Percentiles rank a stretch among this genome's conserved stretches.
Conservation (phyloP, 345 rosid genomes). For the Litchi chinensis region DNA sequence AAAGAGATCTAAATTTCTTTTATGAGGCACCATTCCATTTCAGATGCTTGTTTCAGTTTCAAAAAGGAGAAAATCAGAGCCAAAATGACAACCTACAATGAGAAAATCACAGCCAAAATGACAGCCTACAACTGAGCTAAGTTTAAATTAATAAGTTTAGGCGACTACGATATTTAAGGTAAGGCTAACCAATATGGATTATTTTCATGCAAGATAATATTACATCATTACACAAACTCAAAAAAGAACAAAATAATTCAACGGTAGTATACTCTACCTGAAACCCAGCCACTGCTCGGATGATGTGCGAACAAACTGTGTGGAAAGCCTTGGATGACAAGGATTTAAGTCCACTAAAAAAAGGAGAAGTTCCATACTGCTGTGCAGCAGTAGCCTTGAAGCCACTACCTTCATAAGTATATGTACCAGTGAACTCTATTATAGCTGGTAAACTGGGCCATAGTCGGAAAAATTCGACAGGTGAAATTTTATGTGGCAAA, state of each 20-base stretch:
- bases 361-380: conserved; percentile 94
- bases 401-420: conserved; percentile 93
- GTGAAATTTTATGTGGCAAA: conserved; percentile 90
- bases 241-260: background rate
- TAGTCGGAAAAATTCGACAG: conserved; percentile 94
- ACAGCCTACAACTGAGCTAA: background rate
- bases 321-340: conserved; percentile 94
- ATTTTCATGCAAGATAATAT: background rate
- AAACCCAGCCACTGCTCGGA: conserved; percentile 96
- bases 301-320: conserved; percentile 87
- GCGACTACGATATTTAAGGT: background rate
- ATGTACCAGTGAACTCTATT: conserved; percentile 86
- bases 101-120: background rate
- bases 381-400: conserved; percentile 99
- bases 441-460: conserved; percentile 99
- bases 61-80: background rate
- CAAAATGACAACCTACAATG: conserved; percentile 1
- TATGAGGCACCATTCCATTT: background rate
- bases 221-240: background rate
- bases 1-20: background rate
- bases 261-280: conserved; percentile 53
- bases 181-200: background rate
- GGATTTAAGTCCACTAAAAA: conserved; percentile 85
- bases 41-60: background rate
- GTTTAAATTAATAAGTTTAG: background rate